Evolutionary conservation across 2,329 filamentous ascomycete species (phyloP).

Genomic region (Cladobotryum mycophilum): DNA sequence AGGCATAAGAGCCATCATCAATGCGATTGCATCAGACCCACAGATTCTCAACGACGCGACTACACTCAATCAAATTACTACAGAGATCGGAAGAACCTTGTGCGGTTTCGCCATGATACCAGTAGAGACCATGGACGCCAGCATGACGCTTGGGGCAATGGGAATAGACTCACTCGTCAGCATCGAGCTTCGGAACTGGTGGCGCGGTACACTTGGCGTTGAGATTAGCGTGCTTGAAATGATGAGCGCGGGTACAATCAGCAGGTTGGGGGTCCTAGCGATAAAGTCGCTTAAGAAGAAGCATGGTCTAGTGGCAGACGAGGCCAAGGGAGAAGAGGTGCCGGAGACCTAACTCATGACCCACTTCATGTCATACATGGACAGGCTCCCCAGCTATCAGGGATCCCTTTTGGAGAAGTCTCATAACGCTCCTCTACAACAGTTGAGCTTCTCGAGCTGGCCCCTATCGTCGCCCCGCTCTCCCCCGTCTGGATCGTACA

Average conservation of each 20-base stretch:
- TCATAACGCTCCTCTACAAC: too few species aligned
- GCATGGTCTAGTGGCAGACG: not conserved
- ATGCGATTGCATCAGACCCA: not conserved
- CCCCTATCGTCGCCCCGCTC: too few species aligned
- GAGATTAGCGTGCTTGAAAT: constrained; percentile 16
- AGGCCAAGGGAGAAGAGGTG: too few species aligned
- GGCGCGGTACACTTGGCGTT: constrained; percentile 15
- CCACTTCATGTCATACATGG: too few species aligned
- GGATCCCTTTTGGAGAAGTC: too few species aligned
- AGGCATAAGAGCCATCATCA: too few species aligned
- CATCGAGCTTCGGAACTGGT: constrained; percentile 21
- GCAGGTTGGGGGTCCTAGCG: not conserved
- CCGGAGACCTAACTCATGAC: too few species aligned
- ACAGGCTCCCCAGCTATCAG: too few species aligned
- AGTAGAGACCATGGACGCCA: not conserved
- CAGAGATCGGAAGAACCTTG: not conserved
- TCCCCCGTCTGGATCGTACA: too few species aligned
- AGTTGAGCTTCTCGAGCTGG: too few species aligned
- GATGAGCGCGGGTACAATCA: too few species aligned
- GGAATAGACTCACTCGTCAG: constrained; percentile 20
- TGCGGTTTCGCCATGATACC: not conserved
- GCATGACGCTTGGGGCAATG: constrained; percentile 2
- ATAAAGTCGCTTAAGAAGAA: constrained; percentile 2
- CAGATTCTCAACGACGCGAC: not conserved
- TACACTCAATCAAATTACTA: not conserved